Percentiles rank a stretch among this genome's conserved stretches.
These are phyloP conservation scores for Diversispora epigaea DNA, from an alignment of 192 early-diverging fungal species.

Conservation along the genomic window DNA sequence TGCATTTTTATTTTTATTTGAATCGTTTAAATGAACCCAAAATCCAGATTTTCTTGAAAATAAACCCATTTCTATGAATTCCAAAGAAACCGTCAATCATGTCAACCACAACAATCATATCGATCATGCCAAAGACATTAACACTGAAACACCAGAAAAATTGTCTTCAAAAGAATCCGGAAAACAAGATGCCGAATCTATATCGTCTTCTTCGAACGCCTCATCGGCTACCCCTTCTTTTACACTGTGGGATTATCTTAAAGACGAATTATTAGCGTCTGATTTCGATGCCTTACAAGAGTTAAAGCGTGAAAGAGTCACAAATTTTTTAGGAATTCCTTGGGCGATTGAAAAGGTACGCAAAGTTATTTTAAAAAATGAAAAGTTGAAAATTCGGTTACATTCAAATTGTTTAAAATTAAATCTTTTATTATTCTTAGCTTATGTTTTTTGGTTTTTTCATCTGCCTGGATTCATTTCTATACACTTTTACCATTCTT, in stretches of 20 bases:
- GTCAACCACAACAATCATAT: no score
- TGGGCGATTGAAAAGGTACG: constrained; percentile 83
- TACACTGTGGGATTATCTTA: constrained; percentile 57
- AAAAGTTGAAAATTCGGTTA: neutral
- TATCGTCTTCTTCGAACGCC: neutral
- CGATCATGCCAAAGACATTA: no score
- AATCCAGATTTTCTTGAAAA: no score
- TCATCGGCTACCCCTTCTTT: constrained; percentile 20
- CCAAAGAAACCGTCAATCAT: no score
- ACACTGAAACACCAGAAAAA: no score
- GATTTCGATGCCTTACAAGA: constrained; percentile 76
- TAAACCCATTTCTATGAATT: no score
- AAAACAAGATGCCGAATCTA: neutral
- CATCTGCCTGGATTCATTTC: constrained; percentile 92
- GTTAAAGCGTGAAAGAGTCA: constrained; percentile 81
- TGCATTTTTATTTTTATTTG: no score
- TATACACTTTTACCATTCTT: constrained; percentile 93
- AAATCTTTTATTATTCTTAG: constrained; percentile 43
- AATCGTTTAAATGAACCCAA: no score
- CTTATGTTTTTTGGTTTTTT: constrained; percentile 88
- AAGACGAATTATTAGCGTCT: constrained; percentile 61
- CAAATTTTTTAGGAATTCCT: constrained; percentile 87
- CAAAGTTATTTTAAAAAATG: neutral
- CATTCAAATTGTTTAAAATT: neutral
- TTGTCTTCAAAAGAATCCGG: neutral